phyloP scores from a whole-genome alignment of 2,329 filamentous ascomycete species.

The Botrytis byssoidea region DNA sequence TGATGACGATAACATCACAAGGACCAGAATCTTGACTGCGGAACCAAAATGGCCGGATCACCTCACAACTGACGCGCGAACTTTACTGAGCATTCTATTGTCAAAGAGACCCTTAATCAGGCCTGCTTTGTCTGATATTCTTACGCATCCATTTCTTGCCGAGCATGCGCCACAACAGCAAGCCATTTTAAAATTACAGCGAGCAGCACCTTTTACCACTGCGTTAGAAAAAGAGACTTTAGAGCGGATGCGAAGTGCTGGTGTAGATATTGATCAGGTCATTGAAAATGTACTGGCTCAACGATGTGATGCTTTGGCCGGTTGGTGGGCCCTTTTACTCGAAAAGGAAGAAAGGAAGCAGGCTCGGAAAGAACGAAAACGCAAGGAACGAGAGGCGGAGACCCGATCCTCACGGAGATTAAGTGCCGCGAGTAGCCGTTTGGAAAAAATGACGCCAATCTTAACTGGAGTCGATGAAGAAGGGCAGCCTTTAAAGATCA shows the following conservation, averaged over 20 bases:
- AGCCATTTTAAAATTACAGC: slow-evolving; percentile 79
- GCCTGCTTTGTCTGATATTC: slow-evolving; percentile 78
- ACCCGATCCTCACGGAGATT: slow-evolving; percentile 75
- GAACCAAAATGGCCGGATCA: slow-evolving; percentile 84
- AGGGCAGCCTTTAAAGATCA: slow-evolving; percentile 48
- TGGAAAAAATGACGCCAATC: slow-evolving; percentile 76
- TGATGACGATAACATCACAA: slow-evolving; percentile 85
- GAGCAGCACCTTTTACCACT: slow-evolving; percentile 80
- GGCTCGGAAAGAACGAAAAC: slow-evolving; percentile 72
- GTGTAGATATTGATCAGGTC: slow-evolving; percentile 89
- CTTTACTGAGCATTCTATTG: slow-evolving; percentile 74
- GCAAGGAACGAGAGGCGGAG: slow-evolving; percentile 81
- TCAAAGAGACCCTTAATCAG: slow-evolving; percentile 86
- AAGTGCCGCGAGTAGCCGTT: slow-evolving; percentile 83
- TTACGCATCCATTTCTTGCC: slow-evolving; percentile 81
- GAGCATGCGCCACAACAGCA: slow-evolving; percentile 88
- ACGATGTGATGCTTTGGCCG: slow-evolving; percentile 83
- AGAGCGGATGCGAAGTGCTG: slow-evolving; percentile 88
- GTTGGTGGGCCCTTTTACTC: slow-evolving; percentile 93
- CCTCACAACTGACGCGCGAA: slow-evolving; percentile 73
- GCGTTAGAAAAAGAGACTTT: slow-evolving; percentile 85
- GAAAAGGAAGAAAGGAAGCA: slow-evolving; percentile 95
- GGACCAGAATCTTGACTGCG: slow-evolving; percentile 77
- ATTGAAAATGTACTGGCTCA: slow-evolving; percentile 92
- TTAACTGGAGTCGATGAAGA: slow-evolving; percentile 80